phyloP scores from a whole-genome alignment of 2,329 filamentous ascomycete species.

The Beauveria australis region DNA sequence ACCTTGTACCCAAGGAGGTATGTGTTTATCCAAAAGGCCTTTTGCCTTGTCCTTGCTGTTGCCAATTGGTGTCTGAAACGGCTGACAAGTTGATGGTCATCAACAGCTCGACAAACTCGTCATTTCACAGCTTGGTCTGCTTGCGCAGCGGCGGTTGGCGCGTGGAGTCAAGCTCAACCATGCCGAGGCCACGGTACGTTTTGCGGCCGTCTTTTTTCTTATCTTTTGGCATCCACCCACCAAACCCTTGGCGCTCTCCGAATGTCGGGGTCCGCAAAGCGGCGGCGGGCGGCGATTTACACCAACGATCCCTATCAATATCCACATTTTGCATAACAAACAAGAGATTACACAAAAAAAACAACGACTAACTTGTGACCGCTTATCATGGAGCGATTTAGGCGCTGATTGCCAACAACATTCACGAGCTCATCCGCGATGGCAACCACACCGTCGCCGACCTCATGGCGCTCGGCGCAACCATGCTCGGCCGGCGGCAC shows the following conservation, averaged over 20 bases:
- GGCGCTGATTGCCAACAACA: constrained; percentile 77
- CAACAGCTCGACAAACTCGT: constrained; percentile 86
- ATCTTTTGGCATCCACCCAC: neutral
- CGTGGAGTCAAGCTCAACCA: constrained; percentile 85
- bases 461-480: constrained; percentile 84
- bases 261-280: neutral
- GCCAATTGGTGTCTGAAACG: too few relatives aligned
- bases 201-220: neutral
- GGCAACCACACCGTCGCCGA: constrained; percentile 85
- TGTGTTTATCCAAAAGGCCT: constrained; percentile 14
- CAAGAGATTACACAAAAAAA: neutral
- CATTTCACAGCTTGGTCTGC: constrained; percentile 78
- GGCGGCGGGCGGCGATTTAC: neutral
- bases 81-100: neutral
- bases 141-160: constrained; percentile 82
- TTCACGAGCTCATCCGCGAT: constrained; percentile 97
- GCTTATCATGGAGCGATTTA: constrained; percentile 21
- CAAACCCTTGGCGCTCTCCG: neutral
- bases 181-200: constrained; percentile 68
- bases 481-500: constrained; percentile 88
- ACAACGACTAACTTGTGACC: constrained; percentile 5
- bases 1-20: constrained; percentile 42
- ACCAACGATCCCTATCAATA: neutral
- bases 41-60: neutral
- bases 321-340: neutral